These are phyloP conservation scores for Licmophora abbreviata DNA, from an alignment of 108 stramenopile species.

Conservation along the genomic window DNA sequence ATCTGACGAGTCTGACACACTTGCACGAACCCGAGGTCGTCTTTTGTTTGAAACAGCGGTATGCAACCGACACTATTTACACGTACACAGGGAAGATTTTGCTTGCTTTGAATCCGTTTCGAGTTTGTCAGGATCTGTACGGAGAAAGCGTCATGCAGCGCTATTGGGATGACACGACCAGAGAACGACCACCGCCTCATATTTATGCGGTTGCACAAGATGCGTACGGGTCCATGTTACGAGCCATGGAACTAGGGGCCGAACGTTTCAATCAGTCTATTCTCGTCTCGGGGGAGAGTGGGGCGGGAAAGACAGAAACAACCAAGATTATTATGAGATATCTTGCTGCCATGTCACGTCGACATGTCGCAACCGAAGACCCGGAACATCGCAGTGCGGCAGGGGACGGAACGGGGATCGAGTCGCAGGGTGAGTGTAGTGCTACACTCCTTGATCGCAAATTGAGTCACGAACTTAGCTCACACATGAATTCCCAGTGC, in stretches of 20 bases:
- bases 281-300: slow-evolving; percentile 71
- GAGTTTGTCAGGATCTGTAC: slow-evolving; percentile 44
- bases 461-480: not conserved
- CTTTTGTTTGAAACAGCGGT: slow-evolving; percentile 49
- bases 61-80: slow-evolving; percentile 64
- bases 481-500: slow-evolving; percentile 64
- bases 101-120: slow-evolving; percentile 88
- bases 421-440: slow-evolving; percentile 1
- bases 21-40: slow-evolving; percentile 85
- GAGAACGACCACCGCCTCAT: slow-evolving; percentile 50
- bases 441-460: not conserved
- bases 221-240: slow-evolving; percentile 78
- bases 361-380: slow-evolving; percentile 17
- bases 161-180: slow-evolving; percentile 40
- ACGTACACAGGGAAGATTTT: slow-evolving; percentile 88
- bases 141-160: slow-evolving; percentile 44
- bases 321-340: slow-evolving; percentile 84
- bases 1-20: slow-evolving; percentile 71
- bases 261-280: slow-evolving; percentile 41
- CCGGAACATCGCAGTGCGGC: slow-evolving; percentile 1
- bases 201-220: slow-evolving; percentile 84
- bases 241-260: slow-evolving; percentile 24
- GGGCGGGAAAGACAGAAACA: slow-evolving; percentile 84
- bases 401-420: not conserved
- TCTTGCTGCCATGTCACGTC: slow-evolving; percentile 55